A percentile compares a stretch with the other conserved stretches of the same genome.
Conservation (phyloP, 139 green algal genomes). For the Deuterostichococcus epilithicus region DNA sequence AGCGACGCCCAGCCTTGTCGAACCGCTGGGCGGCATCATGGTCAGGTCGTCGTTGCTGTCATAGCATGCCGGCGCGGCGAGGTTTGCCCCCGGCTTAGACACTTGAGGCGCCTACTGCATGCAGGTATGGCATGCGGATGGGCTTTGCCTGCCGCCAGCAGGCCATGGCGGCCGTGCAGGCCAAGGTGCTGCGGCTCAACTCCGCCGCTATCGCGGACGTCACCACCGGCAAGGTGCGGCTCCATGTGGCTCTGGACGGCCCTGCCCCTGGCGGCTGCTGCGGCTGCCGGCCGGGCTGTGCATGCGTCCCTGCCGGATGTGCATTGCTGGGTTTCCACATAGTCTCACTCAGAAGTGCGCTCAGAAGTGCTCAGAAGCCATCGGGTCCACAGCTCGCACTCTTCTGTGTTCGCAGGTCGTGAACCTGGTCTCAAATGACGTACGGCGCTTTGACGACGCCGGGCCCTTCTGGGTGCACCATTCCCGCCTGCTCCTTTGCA, state of each 20-base stretch:
- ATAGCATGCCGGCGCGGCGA: not conserved
- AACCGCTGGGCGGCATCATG: too few species aligned
- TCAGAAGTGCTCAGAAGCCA: too few species aligned
- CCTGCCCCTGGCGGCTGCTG: not conserved
- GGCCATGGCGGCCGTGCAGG: conserved; percentile 40
- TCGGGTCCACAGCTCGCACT: too few species aligned
- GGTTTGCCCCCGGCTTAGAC: too few species aligned
- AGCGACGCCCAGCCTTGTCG: too few species aligned
- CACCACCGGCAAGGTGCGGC: conserved; percentile 32
- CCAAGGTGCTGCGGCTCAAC: conserved; percentile 72
- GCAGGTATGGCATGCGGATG: conserved; percentile 64
- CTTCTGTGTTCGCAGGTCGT: conserved; percentile 27
- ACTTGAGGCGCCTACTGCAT: too few species aligned
- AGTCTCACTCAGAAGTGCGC: too few species aligned
- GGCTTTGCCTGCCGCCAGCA: conserved; percentile 63
- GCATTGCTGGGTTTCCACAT: too few species aligned
- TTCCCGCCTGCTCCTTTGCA: conserved; percentile 37
- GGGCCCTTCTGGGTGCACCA: conserved; percentile 47
- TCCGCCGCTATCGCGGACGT: conserved; percentile 45
- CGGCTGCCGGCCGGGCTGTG: too few species aligned
- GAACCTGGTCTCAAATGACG: conserved; percentile 59
- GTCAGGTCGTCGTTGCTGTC: too few species aligned
- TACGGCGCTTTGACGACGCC: conserved; percentile 72
- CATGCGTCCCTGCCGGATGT: too few species aligned
- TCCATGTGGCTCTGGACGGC: not conserved